Evolutionary conservation across 2,329 filamentous ascomycete genomes (phyloP), one percentile per base, ranked within the genome.

Genomic region (Paraphoma chrysanthemicola): DNA sequence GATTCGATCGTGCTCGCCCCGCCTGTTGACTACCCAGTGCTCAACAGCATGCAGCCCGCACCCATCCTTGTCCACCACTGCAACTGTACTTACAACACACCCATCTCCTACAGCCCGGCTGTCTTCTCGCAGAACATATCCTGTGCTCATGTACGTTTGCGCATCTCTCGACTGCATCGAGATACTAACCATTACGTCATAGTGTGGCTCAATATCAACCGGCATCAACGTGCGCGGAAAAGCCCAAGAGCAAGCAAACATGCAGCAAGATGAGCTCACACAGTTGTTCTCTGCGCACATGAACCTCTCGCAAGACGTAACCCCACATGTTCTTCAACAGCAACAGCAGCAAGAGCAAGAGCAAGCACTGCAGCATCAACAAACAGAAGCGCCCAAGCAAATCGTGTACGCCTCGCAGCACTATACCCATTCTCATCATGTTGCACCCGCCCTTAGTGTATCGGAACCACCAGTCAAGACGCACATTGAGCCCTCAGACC

Each of bases 211-310:
- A 38, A 69, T 73, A 52, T 78, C 76, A 42, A 67, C 62, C 17
- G 79, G 79, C 38, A 76, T 82, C 76, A 80, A 80, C 77, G 69
- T 75, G 38, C 70, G 67, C 54, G 60, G 53, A 47, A 72, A 70
- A 57, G 62, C 70, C 54, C 65, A 70, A 53, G 64, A 72, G 51
- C 55, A 69, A 51, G 65, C 63, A 64, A 68, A 63, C 78, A 87
- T 90, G 77, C 85, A 88, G 68, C 88, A 93, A 73, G 91, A 96
- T 62, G 93, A 96, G 66, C 88, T 97, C 36, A 85, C 89, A n/a
- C 81, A 85, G 56, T 87, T 96, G 69, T 93, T 97, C 77, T 85
- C 90, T 49, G 87, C 87, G 65, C 90, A 91, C 73, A 85, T 96
- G 78, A 90, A 84, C 51, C 83, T 95, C 64, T 69, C 73, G 48